Base-by-base conservation (phyloP, 2,329 filamentous ascomycete genomes). In the Arthrocladium fulminans region DNA sequence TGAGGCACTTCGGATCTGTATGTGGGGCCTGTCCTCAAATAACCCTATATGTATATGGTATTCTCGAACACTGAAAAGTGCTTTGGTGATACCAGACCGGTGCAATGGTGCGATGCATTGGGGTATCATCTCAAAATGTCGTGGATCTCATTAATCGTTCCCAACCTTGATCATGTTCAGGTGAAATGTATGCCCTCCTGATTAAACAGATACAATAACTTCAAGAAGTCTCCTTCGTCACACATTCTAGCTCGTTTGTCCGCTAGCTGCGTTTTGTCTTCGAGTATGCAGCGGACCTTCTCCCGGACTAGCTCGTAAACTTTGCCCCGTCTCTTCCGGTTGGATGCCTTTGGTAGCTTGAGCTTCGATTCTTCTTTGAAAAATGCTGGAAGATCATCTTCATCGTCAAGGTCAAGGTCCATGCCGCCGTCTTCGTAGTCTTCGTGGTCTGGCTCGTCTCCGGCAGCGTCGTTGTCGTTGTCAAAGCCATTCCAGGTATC, bases 161-260 rank as follows among this genome's bases (percentile, higher is more conserved):
- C 3, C 15, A 7, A 24, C 13, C 24, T 20, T 20, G n/a, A 25
- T 12, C 3, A 15, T 20, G 7, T 12, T 73, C 66, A 88, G 53
- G 79, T 84, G 65, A 97, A 97, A 70, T 96, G 90, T 51, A 97
- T 90, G 23, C 88, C 88, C 64, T 94, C 87, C 56, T 87, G 80
- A 64, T 96, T 95, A 67, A 96, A 95, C 1, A 85, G 84, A 65
- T 76, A 80, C 54, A 95, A 68, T 55, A 96, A 66, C 58, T 82
- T 83, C 63, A 98, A 68, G 63, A 96, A 97, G 60, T 95, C 89
- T 45, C 85, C 89, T 69, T 97, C 88, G 61, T 96, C 88, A 61
- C 88, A 94, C 72, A 92, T 83, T 52, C 87, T 77, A 9, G 89
- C 79, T 55, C 90, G 75, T 70, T 85, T 87, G 52, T 94, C 87